Percentiles rank a stretch among this genome's conserved stretches.
Evolutionary conservation across 1,284 basidiomycete genomes (phyloP).

Genomic region (Naganishia sp.): DNA sequence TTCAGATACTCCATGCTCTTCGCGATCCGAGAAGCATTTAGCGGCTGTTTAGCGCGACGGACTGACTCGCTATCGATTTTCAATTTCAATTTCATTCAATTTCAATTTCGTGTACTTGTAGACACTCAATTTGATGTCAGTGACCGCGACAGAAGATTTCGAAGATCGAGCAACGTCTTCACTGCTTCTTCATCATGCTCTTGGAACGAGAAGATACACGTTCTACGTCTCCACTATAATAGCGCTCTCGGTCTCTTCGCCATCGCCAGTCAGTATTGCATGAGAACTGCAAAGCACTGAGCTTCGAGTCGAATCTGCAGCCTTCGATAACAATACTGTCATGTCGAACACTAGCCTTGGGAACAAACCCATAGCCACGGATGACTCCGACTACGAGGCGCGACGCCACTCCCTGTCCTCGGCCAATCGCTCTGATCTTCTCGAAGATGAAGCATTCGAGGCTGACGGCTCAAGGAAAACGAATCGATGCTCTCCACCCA

Average conservation of each 20-base stretch:
- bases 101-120: no score
- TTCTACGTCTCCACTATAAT: no score
- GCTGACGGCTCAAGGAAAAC: constrained; percentile 5
- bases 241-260: no score
- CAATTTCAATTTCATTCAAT: background rate
- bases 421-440: constrained; percentile 7
- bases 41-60: background rate
- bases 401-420: constrained; percentile 10
- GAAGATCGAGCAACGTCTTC: background rate
- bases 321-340: no score
- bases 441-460: constrained; percentile 10
- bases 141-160: no score
- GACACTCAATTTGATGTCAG: no score
- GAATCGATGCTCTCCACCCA: constrained; percentile 11
- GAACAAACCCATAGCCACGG: background rate
- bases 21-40: background rate
- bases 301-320: no score
- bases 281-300: no score
- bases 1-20: background rate
- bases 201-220: no score
- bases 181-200: no score
- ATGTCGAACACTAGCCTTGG: background rate
- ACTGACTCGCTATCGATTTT: constrained; percentile 9
- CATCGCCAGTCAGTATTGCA: no score
- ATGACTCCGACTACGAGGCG: background rate